These are phyloP conservation scores for Hypomontagnella monticulosa DNA, from an alignment of 495 filamentous ascomycete species.

Conservation along the genomic window DNA sequence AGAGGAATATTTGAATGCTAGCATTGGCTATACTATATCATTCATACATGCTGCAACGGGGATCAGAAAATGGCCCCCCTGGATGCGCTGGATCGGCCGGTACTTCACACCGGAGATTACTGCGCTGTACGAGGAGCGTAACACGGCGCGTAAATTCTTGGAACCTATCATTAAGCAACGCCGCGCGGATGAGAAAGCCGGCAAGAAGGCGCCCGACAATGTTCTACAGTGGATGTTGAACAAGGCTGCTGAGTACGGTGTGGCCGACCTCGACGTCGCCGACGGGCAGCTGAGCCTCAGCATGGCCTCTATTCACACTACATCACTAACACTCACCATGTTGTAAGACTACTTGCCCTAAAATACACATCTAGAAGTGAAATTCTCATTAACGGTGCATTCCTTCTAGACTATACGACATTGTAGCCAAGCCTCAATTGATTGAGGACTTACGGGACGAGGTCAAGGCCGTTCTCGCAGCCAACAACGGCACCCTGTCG, in stretches of 20 bases:
- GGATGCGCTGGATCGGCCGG: conserved; percentile 46
- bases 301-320: conserved; percentile 50
- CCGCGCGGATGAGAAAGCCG: conserved; percentile 16
- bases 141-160: conserved; percentile 44
- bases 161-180: conserved; percentile 44
- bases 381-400: neutral
- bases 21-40: conserved; percentile 67
- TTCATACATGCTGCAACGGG: conserved; percentile 47
- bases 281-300: conserved; percentile 47
- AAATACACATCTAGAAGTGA: no score
- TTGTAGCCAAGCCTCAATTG: conserved; percentile 47
- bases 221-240: conserved; percentile 55
- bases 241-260: conserved; percentile 27
- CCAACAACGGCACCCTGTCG: conserved; percentile 41
- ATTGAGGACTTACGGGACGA: conserved; percentile 43
- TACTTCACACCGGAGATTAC: conserved; percentile 46
- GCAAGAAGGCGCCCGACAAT: conserved; percentile 47
- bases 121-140: conserved; percentile 40
- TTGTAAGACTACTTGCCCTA: conserved; percentile 21
- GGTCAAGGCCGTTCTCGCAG: conserved; percentile 35
- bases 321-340: conserved; percentile 42
- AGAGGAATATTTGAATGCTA: conserved; percentile 64
- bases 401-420: conserved; percentile 48
- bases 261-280: conserved; percentile 43
- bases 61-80: conserved; percentile 43